Evolutionary conservation across 305 asterid genomes (phyloP), one percentile per base, ranked within the genome.

Genomic region (Fraxinus velutina): DNA sequence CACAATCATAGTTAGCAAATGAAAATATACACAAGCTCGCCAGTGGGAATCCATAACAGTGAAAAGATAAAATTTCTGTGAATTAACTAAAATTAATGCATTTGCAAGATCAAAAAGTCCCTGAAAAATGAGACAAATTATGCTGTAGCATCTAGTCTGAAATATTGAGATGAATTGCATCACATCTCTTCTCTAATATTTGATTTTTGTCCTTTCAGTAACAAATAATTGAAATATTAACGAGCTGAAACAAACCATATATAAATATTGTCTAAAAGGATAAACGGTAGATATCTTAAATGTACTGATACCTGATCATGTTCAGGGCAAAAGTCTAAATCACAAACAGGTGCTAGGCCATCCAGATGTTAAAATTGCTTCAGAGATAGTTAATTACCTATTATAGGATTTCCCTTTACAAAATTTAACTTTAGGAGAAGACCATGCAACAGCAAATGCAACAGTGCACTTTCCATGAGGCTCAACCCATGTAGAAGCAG

Each of bases 401-500:
- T 85, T 84, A 78, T 91, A 91, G 76, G 95, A 86, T 79, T 91
- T 91, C 15, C 95, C 95, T 85, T 91, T 91, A 88, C 91, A 86
- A 81, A 91, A 94, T 87, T 92, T 94, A 73, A 96, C 98, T 90
- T 92, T 90, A 13, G 99, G 99, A 78, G 98, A 93, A 1, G 98
- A 92, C 99, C 99, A 94, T 77, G 98, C 92, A 83, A 96, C 90
- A 72, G 99, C 85, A 83, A 96, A 96, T 60, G 98, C 94, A 81
- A 96, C 86, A 5, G 98, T 93, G 91, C 97, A 91, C 87, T 93
- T 94, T 72, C 99, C 99, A 84, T 96, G 92, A 80, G 99, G 95
- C 83, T 94, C 99, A n/a, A 96, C 99, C 99, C 99, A 96, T 9
- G 98, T 78, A 8, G 98, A 88, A 83, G 99, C 99, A 81, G 97